These are phyloP conservation scores for Tolypocladium amazonense DNA, from an alignment of 2,329 filamentous ascomycete genomes.

Conservation along the genomic window DNA sequence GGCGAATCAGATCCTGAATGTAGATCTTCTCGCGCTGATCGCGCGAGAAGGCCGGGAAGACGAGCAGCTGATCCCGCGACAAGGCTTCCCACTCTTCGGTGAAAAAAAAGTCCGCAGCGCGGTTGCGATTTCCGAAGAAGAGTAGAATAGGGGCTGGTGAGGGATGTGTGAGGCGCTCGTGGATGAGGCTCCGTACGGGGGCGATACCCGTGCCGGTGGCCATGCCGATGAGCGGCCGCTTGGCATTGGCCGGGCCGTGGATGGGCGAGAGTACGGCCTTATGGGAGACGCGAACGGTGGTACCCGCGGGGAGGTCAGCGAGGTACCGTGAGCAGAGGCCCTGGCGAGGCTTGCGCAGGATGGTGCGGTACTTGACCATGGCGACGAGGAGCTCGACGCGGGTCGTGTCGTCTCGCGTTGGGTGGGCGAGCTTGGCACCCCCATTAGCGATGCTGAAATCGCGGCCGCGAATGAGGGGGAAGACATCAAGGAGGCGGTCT, in stretches of 20 bases:
- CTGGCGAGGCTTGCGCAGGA: slow-evolving; percentile 72
- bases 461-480: slow-evolving; percentile 76
- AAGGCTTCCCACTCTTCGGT: slow-evolving; percentile 55
- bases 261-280: slow-evolving; percentile 34
- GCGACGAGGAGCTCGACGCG: slow-evolving; percentile 68
- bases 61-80: slow-evolving; percentile 10
- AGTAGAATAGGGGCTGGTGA: slow-evolving; percentile 40
- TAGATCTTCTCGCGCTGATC: slow-evolving; percentile 40
- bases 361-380: slow-evolving; percentile 82
- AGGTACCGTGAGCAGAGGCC: slow-evolving; percentile 89
- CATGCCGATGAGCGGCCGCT: slow-evolving; percentile 60
- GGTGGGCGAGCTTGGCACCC: slow-evolving; percentile 29
- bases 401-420: slow-evolving; percentile 19
- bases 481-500: slow-evolving; percentile 57
- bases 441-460: slow-evolving; percentile 89
- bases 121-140: slow-evolving; percentile 78
- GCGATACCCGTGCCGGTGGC: slow-evolving; percentile 82
- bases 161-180: slow-evolving; percentile 46
- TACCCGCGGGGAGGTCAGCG: slow-evolving; percentile 47
- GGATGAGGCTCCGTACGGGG: slow-evolving; percentile 71
- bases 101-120: slow-evolving; percentile 71
- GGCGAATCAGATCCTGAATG: slow-evolving; percentile 42
- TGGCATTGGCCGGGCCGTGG: slow-evolving; percentile 23
- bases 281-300: slow-evolving; percentile 49
- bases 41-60: slow-evolving; percentile 38